Conservation (phyloP, 345 rosid genomes). For the Euphorbia pulcherrima region DNA sequence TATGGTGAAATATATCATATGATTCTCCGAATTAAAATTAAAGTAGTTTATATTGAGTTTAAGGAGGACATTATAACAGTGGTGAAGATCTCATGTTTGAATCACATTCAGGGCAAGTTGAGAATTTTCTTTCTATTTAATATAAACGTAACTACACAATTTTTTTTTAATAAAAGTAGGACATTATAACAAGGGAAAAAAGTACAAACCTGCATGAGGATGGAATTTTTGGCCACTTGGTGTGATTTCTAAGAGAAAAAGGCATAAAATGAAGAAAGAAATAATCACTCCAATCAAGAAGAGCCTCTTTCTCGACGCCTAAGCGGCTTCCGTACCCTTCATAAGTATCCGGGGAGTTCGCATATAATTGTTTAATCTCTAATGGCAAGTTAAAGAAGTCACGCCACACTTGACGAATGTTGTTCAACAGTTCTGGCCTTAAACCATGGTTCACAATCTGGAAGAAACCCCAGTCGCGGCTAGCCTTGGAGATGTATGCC, state of each 20-base stretch:
- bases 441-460: constrained; percentile 31
- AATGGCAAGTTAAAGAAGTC: constrained; percentile 27
- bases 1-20: too few species aligned
- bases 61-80: too few species aligned
- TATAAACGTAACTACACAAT: too few species aligned
- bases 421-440: constrained; percentile 17
- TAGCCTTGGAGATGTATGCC: constrained; percentile 6
- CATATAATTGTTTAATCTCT: constrained; percentile 23
- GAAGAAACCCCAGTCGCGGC: constrained; percentile 34
- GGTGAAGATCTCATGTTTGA: too few species aligned
- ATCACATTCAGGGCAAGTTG: too few species aligned
- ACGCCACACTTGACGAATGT: constrained; percentile 22
- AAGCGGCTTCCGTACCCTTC: constrained; percentile 35
- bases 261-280: constrained; percentile 32
- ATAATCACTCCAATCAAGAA: constrained; percentile 34
- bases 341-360: constrained; percentile 24
- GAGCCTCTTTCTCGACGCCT: constrained; percentile 28
- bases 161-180: not conserved
- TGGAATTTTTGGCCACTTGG: constrained; percentile 26
- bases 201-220: constrained; percentile 18
- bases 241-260: not conserved
- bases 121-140: too few species aligned
- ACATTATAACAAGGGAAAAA: not conserved
- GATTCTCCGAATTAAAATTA: too few species aligned
- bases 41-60: too few species aligned